Evolutionary conservation across 495 filamentous ascomycete species (phyloP).

Genomic region (Podospora sp.): DNA sequence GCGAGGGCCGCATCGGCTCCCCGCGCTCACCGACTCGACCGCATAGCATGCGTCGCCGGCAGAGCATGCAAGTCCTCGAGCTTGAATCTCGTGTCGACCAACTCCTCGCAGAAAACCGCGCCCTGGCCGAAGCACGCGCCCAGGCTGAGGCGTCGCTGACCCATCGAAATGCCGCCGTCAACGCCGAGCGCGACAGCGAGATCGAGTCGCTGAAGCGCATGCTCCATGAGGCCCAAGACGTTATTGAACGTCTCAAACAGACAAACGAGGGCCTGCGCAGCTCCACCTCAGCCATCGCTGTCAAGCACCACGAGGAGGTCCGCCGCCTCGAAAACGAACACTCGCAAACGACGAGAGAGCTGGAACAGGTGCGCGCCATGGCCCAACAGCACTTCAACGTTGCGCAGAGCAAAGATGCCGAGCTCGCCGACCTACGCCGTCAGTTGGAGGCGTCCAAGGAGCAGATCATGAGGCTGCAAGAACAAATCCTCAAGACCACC

Average conservation of each 20-base stretch:
- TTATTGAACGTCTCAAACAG: constrained; percentile 74
- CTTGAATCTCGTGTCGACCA: constrained; percentile 75
- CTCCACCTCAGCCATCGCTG: constrained; percentile 71
- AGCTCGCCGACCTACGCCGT: constrained; percentile 73
- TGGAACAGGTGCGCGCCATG: constrained; percentile 60
- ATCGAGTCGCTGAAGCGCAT: constrained; percentile 77
- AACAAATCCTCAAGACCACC: constrained; percentile 65
- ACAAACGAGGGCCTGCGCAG: constrained; percentile 78
- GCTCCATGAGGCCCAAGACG: constrained; percentile 75
- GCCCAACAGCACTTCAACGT: constrained; percentile 60
- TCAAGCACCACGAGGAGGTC: constrained; percentile 67
- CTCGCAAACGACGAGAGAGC: constrained; percentile 59
- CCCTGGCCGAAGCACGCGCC: constrained; percentile 70
- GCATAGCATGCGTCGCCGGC: constrained; percentile 90
- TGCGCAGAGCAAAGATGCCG: constrained; percentile 79
- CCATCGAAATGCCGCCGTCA: constrained; percentile 48
- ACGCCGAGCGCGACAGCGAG: constrained; percentile 72
- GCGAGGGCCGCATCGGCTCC: constrained; percentile 82
- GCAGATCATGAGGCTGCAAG: constrained; percentile 78
- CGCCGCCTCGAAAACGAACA: constrained; percentile 58
- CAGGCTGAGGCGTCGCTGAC: constrained; percentile 59
- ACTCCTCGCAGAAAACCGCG: constrained; percentile 76
- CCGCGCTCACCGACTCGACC: constrained; percentile 93
- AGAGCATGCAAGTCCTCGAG: constrained; percentile 94
- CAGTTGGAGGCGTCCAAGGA: constrained; percentile 78